Base-by-base conservation (phyloP, 2,329 filamentous ascomycete species). In the Hypoxylon sp. region DNA sequence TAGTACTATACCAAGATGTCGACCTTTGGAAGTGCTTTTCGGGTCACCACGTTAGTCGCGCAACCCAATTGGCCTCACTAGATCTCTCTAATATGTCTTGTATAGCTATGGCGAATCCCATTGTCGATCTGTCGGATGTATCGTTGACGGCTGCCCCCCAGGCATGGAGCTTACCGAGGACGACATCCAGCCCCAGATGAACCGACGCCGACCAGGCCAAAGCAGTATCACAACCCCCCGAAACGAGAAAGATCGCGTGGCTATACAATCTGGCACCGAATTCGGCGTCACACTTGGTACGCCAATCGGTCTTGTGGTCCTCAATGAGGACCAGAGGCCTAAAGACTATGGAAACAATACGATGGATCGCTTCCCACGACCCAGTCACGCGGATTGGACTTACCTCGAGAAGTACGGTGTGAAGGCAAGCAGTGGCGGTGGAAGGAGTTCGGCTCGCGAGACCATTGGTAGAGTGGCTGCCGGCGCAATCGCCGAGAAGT, bases 321-420 rank as follows among this genome's bases (percentile, higher is more conserved):
- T 90, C 80, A 98, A 98, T 80, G 90, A 98, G 84, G 94, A 98
- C 80, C 93, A 97, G 79, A 86, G 95, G 69, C 95, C 94, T 38
- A 90, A 93, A 78, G 96, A 99, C 84, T 98, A 98, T 81, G 92
- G 92, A 62, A 88, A 89, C 81, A 88, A 89, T 78, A 97, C 94
- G 30, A 98, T 98, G 89, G 93, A 98, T 81, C 83, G 90, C 69
- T 98, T 91, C 86, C 96, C 96, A 3, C 88, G 96, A 56, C 96
- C 95, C 36, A 93, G 90, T 78, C 96, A 98, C 82, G 95, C 96
- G 66, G 95, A 98, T 82, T 98, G 92, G 89, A 98, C 96, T 67
- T 98, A 98, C 82, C 86, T 97, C 67, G 93, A 97, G 80, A 98
- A 98, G 83, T 99, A 99, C 80, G 95, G 95, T 63, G 90, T 97